Percentiles rank a stretch among this genome's conserved stretches.
phyloP scores from a whole-genome alignment of 495 filamentous ascomycete species.

The Daldinia decipiens region DNA sequence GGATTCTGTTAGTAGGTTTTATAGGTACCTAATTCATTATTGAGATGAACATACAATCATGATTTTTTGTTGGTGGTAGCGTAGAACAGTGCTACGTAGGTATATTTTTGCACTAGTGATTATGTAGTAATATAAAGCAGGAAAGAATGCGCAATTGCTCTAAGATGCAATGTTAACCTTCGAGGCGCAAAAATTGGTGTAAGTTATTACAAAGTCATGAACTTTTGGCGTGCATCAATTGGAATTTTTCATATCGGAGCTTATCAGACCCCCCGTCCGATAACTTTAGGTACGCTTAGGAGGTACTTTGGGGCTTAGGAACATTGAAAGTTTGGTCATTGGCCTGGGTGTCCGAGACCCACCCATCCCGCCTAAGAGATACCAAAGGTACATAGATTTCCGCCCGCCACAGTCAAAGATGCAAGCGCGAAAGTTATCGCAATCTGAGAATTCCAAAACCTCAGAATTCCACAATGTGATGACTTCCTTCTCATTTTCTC shows the following conservation, averaged over 20 bases:
- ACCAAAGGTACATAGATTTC: slow-evolving; percentile 23
- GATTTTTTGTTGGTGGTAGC: background rate
- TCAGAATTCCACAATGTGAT: slow-evolving; percentile 44
- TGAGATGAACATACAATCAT: slow-evolving; percentile 42
- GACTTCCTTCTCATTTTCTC: slow-evolving; percentile 16
- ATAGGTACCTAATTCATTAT: background rate
- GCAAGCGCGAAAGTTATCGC: slow-evolving; percentile 46
- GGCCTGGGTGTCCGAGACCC: slow-evolving; percentile 23
- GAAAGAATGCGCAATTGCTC: background rate
- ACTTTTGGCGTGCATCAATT: slow-evolving; percentile 24
- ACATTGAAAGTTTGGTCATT: slow-evolving; percentile 23
- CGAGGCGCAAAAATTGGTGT: background rate
- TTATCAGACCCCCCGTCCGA: slow-evolving; percentile 25
- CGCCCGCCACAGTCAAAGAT: slow-evolving; percentile 40
- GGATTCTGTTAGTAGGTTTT: slow-evolving; percentile 37
- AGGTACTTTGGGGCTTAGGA: slow-evolving; percentile 5
- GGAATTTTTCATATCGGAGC: slow-evolving; percentile 38
- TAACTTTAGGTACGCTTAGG: slow-evolving; percentile 14
- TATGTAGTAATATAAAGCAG: background rate
- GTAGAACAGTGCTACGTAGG: background rate
- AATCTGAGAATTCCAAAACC: slow-evolving; percentile 41
- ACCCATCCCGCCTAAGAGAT: slow-evolving; percentile 35
- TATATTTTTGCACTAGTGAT: background rate
- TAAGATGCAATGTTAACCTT: background rate
- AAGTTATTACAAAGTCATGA: background rate